Conservation (phyloP, 176 grass and related monocot species). For the Puccinellia tenuiflora region DNA sequence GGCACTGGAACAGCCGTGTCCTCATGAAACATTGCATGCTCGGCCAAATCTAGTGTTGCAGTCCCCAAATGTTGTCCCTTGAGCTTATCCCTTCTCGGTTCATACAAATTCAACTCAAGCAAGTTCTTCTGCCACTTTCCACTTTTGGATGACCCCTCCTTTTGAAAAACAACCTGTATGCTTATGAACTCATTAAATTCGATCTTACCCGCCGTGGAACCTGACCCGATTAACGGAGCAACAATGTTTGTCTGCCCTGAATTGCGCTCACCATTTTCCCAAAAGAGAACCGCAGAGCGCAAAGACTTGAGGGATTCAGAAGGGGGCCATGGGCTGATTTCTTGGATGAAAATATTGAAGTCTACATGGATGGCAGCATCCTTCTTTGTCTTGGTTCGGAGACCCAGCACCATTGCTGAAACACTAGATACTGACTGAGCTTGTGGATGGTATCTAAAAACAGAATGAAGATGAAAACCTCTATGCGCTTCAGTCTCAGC, state of each 20-base stretch:
- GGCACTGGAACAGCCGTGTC: conserved; percentile 51
- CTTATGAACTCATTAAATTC: conserved; percentile 94
- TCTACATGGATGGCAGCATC: conserved; percentile 59
- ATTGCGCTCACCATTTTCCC: conserved; percentile 72
- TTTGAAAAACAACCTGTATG: conserved; percentile 68
- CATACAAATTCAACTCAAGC: conserved; percentile 90
- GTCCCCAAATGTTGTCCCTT: conserved; percentile 89
- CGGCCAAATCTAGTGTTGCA: conserved; percentile 70
- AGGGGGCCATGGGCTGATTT: conserved; percentile 95
- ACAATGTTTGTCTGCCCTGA: conserved; percentile 63
- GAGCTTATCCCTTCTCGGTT: conserved; percentile 77
- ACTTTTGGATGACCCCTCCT: conserved; percentile 66
- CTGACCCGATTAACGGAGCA: conserved; percentile 45
- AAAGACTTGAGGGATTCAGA: conserved; percentile 82
- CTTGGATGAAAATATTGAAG: conserved; percentile 79
- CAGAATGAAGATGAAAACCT: conserved; percentile 1
- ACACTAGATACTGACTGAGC: conserved; percentile 5
- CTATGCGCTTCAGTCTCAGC: neutral
- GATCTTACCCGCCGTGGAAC: conserved; percentile 42
- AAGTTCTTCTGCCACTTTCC: conserved; percentile 80
- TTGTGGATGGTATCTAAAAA: neutral
- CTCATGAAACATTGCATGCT: conserved; percentile 77
- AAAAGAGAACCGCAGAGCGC: conserved; percentile 67
- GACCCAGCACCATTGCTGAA: conserved; percentile 74
- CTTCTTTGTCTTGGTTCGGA: conserved; percentile 74